Percentiles rank a stretch among this genome's conserved stretches.
These are phyloP conservation scores for Amanita molliuscula DNA, from an alignment of 768 basidiomycete species.

Conservation along the genomic window DNA sequence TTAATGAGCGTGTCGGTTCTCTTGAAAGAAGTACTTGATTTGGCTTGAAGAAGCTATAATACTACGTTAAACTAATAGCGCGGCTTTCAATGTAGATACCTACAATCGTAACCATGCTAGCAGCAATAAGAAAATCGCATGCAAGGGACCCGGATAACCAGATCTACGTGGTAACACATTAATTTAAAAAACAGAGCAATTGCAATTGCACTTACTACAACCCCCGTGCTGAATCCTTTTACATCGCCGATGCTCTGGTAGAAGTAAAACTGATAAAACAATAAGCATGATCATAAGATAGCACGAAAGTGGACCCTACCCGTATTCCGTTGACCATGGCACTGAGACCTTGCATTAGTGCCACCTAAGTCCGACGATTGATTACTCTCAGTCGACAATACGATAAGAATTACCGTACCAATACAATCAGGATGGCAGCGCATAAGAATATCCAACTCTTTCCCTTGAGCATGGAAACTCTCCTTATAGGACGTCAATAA, in stretches of 20 bases:
- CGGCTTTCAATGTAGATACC: background rate
- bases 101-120: constrained; percentile 11
- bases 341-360: constrained; percentile 4
- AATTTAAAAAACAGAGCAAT: background rate
- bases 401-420: background rate
- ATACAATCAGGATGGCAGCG: background rate
- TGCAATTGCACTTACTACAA: background rate
- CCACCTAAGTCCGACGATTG: background rate
- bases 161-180: background rate
- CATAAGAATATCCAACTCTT: background rate
- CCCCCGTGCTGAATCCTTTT: background rate
- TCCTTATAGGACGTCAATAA: background rate
- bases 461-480: constrained; percentile 2
- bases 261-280: background rate
- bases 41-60: background rate
- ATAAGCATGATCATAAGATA: background rate
- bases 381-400: background rate
- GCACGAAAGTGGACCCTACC: background rate
- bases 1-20: background rate
- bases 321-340: constrained; percentile 4
- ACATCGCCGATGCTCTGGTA: background rate
- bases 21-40: background rate
- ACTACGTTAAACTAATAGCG: background rate
- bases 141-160: constrained; percentile 6
- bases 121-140: constrained; percentile 10